Percentiles rank a stretch among this genome's conserved stretches.
These are phyloP conservation scores for Acacia melanoxylon DNA, from an alignment of 306 rosid genomes.

Conservation along the genomic window DNA sequence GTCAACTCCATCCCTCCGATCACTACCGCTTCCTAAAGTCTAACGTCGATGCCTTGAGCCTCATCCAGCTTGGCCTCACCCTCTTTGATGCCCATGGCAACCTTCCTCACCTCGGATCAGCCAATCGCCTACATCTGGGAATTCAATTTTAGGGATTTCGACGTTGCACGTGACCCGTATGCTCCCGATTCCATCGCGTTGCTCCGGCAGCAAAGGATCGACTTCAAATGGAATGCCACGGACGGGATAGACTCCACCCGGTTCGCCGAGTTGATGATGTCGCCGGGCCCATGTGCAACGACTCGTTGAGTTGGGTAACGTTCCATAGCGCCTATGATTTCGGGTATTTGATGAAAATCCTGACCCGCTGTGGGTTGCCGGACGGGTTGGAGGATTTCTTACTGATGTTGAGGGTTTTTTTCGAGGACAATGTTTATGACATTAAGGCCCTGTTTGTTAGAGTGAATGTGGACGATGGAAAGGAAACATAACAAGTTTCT, in stretches of 20 bases:
- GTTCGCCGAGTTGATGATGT: constrained; percentile 61
- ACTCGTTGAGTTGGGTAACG: constrained; percentile 66
- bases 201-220: constrained; percentile 66
- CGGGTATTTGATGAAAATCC: constrained; percentile 65
- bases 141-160: constrained; percentile 72
- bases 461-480: no score
- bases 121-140: constrained; percentile 61
- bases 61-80: constrained; percentile 79
- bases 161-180: constrained; percentile 49
- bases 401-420: constrained; percentile 36
- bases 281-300: constrained; percentile 60
- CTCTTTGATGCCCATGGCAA: constrained; percentile 64
- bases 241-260: constrained; percentile 45
- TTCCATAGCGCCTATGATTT: constrained; percentile 80
- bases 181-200: constrained; percentile 62
- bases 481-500: no score
- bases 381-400: constrained; percentile 46
- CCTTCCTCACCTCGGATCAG: constrained; percentile 60
- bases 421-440: constrained; percentile 65
- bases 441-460: no score
- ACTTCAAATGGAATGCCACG: constrained; percentile 47
- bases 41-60: constrained; percentile 76
- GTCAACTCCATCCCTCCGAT: constrained; percentile 19
- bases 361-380: constrained; percentile 46
- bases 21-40: constrained; percentile 58